phyloP scores from a whole-genome alignment of 2,329 filamentous ascomycete species.

The Penicillium sp. region DNA sequence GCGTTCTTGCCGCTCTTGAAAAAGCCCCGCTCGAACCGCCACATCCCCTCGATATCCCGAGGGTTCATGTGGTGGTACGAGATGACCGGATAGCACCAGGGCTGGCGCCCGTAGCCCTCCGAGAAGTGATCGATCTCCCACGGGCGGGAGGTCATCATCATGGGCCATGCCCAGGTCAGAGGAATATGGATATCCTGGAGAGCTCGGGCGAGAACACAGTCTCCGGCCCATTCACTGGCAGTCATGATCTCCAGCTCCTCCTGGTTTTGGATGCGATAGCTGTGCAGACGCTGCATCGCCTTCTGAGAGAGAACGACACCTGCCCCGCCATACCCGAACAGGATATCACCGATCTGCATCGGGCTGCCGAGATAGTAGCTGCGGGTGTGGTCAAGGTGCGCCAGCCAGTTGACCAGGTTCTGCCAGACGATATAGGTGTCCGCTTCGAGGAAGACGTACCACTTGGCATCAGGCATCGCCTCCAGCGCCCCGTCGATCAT shows the following conservation, averaged over 20 bases:
- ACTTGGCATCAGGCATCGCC: constrained; percentile 48
- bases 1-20: constrained; percentile 55
- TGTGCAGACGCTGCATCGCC: constrained; percentile 42
- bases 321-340: constrained; percentile 53
- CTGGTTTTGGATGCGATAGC: constrained; percentile 37
- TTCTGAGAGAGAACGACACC: constrained; percentile 51
- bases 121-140: constrained; percentile 42
- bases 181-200: constrained; percentile 44
- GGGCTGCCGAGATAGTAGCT: constrained; percentile 55
- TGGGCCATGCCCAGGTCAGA: constrained; percentile 48
- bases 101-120: constrained; percentile 35
- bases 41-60: constrained; percentile 42
- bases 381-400: constrained; percentile 44
- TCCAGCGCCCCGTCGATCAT: constrained; percentile 50
- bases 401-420: constrained; percentile 53
- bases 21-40: constrained; percentile 45
- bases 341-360: constrained; percentile 47
- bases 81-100: constrained; percentile 51
- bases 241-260: constrained; percentile 46
- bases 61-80: constrained; percentile 50
- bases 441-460: constrained; percentile 59
- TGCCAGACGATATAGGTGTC: constrained; percentile 57
- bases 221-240: constrained; percentile 45
- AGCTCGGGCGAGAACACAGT: constrained; percentile 48
- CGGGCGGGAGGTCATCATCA: constrained; percentile 39